Evolutionary conservation across 306 rosid genomes (phyloP).

Genomic region (cucumber (Cucumis sativus)): Cucumber_9930_V3 NC_026658.2:24539001-24539500

Average conservation of each 20-base stretch:
- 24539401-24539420: constrained; percentile 6
- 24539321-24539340: constrained; percentile 60
- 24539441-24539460: constrained; percentile 25
- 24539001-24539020: constrained; percentile 7
- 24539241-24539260: constrained; percentile 40
- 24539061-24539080: constrained; percentile 61
- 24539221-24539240: constrained; percentile 89
- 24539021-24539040: constrained; percentile 56
- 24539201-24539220: constrained; percentile 75
- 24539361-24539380: constrained; percentile 9
- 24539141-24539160: constrained; percentile 1
- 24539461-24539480: constrained; percentile 13
- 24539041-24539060: constrained; percentile 82
- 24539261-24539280: constrained; percentile 41
- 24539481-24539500: neutral
- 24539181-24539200: constrained; percentile 76
- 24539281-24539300: constrained; percentile 61
- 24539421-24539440: constrained; percentile 29
- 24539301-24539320: constrained; percentile 62
- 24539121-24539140: neutral
- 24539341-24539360: constrained; percentile 7
- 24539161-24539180: neutral
- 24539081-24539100: constrained; percentile 55
- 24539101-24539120: neutral
- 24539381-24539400: constrained; percentile 19